Evolutionary conservation across 345 rosid species (phyloP), one percentile per base, ranked within the genome.

Genomic region (Eutrema heterophyllum): DNA sequence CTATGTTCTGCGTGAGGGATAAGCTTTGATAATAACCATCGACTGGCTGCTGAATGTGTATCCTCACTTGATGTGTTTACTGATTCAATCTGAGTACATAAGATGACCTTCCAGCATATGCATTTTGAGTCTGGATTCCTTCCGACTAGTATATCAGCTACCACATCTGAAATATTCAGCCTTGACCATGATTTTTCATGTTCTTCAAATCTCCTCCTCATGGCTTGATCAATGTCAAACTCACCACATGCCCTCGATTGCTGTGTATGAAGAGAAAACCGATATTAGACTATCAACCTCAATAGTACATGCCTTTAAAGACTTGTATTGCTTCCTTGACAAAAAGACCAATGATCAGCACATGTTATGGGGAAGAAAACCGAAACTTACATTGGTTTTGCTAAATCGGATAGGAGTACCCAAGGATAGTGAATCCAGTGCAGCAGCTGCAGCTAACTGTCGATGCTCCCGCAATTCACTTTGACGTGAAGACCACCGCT

Each of bases 151-250:
- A 74, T 81, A 53, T 74, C 78, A 16, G 81, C 85, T 57, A 77
- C 58, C 82, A 83, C 88, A 59, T 92, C 97, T 53, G 97, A 88
- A 74, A 92, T 87, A 79, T 92, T 92, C 79, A 92, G 85, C 81
- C 74, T 88, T 58, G 90, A 88, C 92, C 92, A 92, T 68, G 99
- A 95, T 70, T 62, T 81, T 69, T 86, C 81, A 7, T 79, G 86
- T 77, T 83, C 93, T 81, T 76, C 80, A 48, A 57, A 72, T 81
- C 99, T 88, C 82, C 78, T 86, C 83, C 72, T 81, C 86, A 86
- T 79, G 27, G 86, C 78, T 44, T 76, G 84, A 81, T 90, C 91
- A 78, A 92, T 87, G 71, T 92, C 86, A 80, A 95, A 82, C 80
- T 81, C 79, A 26, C 58, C 76, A 66, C 72, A 16, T 27, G 57